Conservation (phyloP, 768 basidiomycete genomes). For the Plicaturopsis crispa region DNA sequence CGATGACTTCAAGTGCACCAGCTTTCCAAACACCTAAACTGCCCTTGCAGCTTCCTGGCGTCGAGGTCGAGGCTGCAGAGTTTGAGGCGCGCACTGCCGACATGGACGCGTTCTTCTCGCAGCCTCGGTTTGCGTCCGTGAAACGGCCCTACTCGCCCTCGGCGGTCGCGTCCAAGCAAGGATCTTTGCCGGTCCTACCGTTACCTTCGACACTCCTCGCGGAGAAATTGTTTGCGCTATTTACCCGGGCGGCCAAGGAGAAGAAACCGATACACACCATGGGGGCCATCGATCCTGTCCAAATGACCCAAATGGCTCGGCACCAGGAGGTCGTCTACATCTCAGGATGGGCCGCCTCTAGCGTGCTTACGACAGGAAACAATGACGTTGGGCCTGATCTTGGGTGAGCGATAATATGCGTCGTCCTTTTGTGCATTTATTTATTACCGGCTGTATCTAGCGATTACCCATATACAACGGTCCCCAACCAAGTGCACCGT, state of each 20-base stretch:
- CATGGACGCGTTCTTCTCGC: slow-evolving; percentile 66
- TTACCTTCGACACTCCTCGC: slow-evolving; percentile 74
- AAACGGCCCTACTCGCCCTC: slow-evolving; percentile 77
- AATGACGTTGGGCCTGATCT: slow-evolving; percentile 93
- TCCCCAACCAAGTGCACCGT: slow-evolving; percentile 91
- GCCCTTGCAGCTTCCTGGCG: slow-evolving; percentile 50
- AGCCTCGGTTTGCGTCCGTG: slow-evolving; percentile 64
- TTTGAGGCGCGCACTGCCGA: slow-evolving; percentile 57
- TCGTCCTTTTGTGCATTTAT: not conserved
- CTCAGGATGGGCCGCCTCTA: slow-evolving; percentile 89
- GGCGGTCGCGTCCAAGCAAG: slow-evolving; percentile 84
- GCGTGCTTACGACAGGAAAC: slow-evolving; percentile 79
- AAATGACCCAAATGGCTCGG: slow-evolving; percentile 90
- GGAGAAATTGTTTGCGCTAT: slow-evolving; percentile 71
- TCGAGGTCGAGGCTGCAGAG: slow-evolving; percentile 45
- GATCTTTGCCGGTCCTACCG: slow-evolving; percentile 72
- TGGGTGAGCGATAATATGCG: slow-evolving; percentile 37
- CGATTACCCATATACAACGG: slow-evolving; percentile 94
- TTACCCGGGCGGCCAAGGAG: slow-evolving; percentile 54
- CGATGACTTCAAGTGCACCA: slow-evolving; percentile 34
- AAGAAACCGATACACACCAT: slow-evolving; percentile 79
- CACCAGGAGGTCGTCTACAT: slow-evolving; percentile 85
- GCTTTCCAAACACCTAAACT: slow-evolving; percentile 29
- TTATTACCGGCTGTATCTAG: slow-evolving; percentile 25
- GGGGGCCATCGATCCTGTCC: slow-evolving; percentile 90